A percentile compares a stretch with the other conserved stretches of the same genome.
These are phyloP conservation scores for Fulvia fulva DNA, from an alignment of 2,329 filamentous ascomycete species.

Conservation along the genomic window DNA sequence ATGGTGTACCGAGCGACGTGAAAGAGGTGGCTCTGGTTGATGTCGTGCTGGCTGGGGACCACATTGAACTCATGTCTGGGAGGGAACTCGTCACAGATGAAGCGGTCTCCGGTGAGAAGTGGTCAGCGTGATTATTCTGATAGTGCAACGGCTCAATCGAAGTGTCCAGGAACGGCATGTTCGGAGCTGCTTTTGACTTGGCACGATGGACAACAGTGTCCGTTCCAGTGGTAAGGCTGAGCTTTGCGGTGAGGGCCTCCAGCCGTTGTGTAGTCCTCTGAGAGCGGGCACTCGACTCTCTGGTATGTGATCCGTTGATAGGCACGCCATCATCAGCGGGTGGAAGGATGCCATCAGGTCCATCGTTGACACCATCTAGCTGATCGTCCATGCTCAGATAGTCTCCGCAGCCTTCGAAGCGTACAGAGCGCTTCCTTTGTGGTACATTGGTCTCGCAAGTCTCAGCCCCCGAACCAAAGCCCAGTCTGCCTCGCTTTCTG, in stretches of 20 bases:
- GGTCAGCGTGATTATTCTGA: constrained; percentile 12
- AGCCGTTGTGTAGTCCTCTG: constrained; percentile 9
- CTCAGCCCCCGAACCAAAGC: constrained; percentile 11
- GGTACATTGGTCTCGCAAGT: background rate
- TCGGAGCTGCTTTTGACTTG: constrained; percentile 20
- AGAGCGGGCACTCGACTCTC: background rate
- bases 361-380: constrained; percentile 20
- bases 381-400: constrained; percentile 11
- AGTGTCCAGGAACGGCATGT: constrained; percentile 25
- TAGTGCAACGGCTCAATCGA: constrained; percentile 13
- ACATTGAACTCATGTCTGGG: constrained; percentile 13
- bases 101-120: constrained; percentile 16
- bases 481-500: background rate
- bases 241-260: constrained; percentile 21
- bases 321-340: background rate
- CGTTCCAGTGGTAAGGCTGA: constrained; percentile 18
- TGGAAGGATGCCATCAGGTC: background rate
- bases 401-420: constrained; percentile 16
- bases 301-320: background rate
- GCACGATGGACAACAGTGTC: constrained; percentile 28
- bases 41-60: constrained; percentile 30
- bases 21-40: constrained; percentile 35
- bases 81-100: constrained; percentile 16
- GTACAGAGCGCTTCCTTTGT: constrained; percentile 26
- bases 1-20: constrained; percentile 23